Conservation (phyloP, 768 basidiomycete species). For the Hortiboletus flavorubellus region DNA sequence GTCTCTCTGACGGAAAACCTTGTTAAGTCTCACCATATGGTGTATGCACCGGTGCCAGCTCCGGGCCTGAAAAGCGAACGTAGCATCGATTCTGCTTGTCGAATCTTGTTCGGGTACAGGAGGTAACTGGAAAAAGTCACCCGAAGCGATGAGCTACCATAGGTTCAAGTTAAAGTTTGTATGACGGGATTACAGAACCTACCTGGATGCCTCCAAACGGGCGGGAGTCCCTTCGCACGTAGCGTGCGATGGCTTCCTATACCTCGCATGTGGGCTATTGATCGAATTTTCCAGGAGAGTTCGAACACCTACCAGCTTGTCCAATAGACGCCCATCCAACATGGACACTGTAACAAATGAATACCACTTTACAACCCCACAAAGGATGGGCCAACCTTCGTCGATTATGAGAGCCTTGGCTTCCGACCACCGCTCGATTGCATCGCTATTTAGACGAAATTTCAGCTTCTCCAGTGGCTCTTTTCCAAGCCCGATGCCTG, state of each 20-base stretch:
- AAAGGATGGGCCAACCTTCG: conserved; percentile 49
- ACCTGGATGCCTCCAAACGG: conserved; percentile 75
- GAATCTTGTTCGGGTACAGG: conserved; percentile 56
- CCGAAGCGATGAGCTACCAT: conserved; percentile 63
- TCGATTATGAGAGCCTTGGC: conserved; percentile 64
- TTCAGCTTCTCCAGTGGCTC: conserved; percentile 43
- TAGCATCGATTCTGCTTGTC: conserved; percentile 47
- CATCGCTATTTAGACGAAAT: conserved; percentile 27
- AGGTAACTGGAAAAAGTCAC: conserved; percentile 81
- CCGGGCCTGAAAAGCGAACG: conserved; percentile 64
- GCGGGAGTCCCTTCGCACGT: conserved; percentile 37
- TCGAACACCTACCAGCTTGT: conserved; percentile 57
- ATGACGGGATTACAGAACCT: background rate
- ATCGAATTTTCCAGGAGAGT: conserved; percentile 28
- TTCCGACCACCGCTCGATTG: conserved; percentile 46
- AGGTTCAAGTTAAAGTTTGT: conserved; percentile 2
- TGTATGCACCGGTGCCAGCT: conserved; percentile 57
- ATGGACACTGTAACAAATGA: conserved; percentile 55
- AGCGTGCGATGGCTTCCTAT: conserved; percentile 38
- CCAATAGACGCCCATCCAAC: conserved; percentile 67
- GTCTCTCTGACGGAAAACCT: conserved; percentile 74
- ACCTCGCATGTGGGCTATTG: background rate
- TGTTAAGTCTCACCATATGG: conserved; percentile 44
- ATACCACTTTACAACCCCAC: background rate
- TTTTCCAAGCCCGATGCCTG: conserved; percentile 61